These are phyloP conservation scores for Sophora flavescens DNA, from an alignment of 306 rosid species.

Conservation along the genomic window DNA sequence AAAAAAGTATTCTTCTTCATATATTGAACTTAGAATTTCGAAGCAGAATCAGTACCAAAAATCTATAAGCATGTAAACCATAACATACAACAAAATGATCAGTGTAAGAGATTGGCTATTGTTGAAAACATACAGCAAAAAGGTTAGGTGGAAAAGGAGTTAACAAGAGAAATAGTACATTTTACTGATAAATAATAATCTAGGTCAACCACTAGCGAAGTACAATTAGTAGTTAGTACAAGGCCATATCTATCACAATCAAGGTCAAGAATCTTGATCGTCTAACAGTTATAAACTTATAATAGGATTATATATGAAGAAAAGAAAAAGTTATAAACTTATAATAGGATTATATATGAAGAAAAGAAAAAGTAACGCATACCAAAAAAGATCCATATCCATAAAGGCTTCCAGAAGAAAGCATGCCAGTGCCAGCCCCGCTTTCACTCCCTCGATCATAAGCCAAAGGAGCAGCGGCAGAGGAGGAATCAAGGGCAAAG, in stretches of 20 bases:
- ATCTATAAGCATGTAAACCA: constrained; percentile 19
- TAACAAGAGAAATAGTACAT: not conserved
- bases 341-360: too few relatives aligned
- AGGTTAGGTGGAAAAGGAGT: not conserved
- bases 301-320: constrained; percentile 17
- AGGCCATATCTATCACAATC: constrained; percentile 7
- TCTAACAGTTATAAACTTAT: not conserved
- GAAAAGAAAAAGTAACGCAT: constrained; percentile 46
- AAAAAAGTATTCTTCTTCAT: not conserved
- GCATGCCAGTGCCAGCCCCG: constrained; percentile 79
- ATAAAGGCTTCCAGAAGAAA: constrained; percentile 75
- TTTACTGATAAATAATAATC: not conserved
- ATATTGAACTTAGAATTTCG: constrained; percentile 25
- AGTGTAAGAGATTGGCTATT: not conserved
- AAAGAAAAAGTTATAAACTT: too few relatives aligned
- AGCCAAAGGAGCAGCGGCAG: constrained; percentile 72
- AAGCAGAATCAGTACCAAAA: not conserved
- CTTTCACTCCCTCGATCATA: constrained; percentile 90
- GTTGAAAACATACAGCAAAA: not conserved
- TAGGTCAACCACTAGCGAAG: not conserved
- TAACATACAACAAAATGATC: constrained; percentile 29
- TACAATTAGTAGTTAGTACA: not conserved
- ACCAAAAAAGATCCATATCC: constrained; percentile 95
- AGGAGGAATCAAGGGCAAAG: constrained; percentile 75
- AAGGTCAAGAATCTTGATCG: not conserved